Conservation (phyloP, 805 yeast genomes). For the Ogataea chonburiensis region DNA sequence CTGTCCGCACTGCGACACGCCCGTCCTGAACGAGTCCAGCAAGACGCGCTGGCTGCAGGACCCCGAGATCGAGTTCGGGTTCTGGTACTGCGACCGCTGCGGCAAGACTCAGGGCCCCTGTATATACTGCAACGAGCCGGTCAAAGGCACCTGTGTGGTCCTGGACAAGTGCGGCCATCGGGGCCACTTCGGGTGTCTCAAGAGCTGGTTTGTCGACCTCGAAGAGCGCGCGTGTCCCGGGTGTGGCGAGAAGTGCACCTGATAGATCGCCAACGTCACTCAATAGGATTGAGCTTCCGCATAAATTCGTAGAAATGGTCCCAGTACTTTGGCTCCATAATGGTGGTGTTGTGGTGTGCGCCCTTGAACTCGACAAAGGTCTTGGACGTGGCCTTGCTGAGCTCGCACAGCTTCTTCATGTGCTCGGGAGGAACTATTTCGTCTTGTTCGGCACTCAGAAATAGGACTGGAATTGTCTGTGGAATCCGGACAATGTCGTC, state of each 20-base stretch:
- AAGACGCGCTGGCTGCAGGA: constrained; percentile 34
- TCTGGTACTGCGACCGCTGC: constrained; percentile 85
- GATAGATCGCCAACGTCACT: constrained; percentile 15
- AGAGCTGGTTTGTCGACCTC: constrained; percentile 70
- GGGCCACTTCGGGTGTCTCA: constrained; percentile 79
- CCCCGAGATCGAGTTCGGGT: constrained; percentile 51
- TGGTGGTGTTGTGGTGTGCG: constrained; percentile 83
- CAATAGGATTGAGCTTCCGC: constrained; percentile 41
- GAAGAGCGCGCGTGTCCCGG: constrained; percentile 79
- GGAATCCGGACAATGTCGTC: constrained; percentile 50
- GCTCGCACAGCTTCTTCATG: constrained; percentile 58
- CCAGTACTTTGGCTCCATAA: constrained; percentile 78
- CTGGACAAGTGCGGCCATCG: constrained; percentile 78
- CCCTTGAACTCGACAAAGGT: constrained; percentile 51
- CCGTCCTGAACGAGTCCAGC: constrained; percentile 56
- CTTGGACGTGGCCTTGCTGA: constrained; percentile 53
- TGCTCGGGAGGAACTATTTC: constrained; percentile 92
- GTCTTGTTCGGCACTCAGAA: constrained; percentile 72
- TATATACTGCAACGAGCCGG: constrained; percentile 71
- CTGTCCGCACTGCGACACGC: constrained; percentile 58
- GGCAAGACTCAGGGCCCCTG: constrained; percentile 62
- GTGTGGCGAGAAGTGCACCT: constrained; percentile 40
- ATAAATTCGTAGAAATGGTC: constrained; percentile 57
- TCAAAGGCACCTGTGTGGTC: constrained; percentile 65
- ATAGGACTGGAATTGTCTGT: constrained; percentile 58